Evolutionary conservation across 2,329 filamentous ascomycete genomes (phyloP).

Genomic region (Daldinia sp.): DNA sequence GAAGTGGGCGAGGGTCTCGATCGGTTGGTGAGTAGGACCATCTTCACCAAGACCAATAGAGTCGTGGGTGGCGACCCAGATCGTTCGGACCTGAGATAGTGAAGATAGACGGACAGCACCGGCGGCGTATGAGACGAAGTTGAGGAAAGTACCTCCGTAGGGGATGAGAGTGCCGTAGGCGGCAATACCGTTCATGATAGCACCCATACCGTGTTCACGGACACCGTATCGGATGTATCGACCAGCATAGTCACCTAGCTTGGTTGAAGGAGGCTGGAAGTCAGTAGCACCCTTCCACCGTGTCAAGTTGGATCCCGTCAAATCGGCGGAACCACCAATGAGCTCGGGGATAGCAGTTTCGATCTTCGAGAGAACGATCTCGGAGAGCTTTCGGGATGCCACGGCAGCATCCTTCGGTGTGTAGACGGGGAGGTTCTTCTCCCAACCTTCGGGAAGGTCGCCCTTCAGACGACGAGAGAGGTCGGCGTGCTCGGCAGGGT

Average conservation of each 20-base stretch:
- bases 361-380: conserved; percentile 91
- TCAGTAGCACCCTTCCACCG: conserved; percentile 97
- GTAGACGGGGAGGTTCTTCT: conserved; percentile 92
- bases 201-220: conserved; percentile 91
- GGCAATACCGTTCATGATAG: conserved; percentile 93
- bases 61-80: conserved; percentile 98
- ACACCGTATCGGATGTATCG: conserved; percentile 95
- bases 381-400: conserved; percentile 95
- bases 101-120: conserved; percentile 95
- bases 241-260: conserved; percentile 89
- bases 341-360: conserved; percentile 87
- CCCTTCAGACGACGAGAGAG: conserved; percentile 82
- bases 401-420: conserved; percentile 85
- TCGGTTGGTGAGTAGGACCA: conserved; percentile 98
- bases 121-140: conserved; percentile 98
- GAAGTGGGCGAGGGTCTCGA: conserved; percentile 98
- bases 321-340: conserved; percentile 93
- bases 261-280: conserved; percentile 91
- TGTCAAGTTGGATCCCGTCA: conserved; percentile 99
- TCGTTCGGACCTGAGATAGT: conserved; percentile 87
- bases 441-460: conserved; percentile 94
- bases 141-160: conserved; percentile 96
- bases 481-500: conserved; percentile 83
- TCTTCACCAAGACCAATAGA: conserved; percentile 99
- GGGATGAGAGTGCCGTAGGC: conserved; percentile 97